Base-by-base conservation (phyloP, 2,329 filamentous ascomycete genomes). In the Xylariaceae sp. region DNA sequence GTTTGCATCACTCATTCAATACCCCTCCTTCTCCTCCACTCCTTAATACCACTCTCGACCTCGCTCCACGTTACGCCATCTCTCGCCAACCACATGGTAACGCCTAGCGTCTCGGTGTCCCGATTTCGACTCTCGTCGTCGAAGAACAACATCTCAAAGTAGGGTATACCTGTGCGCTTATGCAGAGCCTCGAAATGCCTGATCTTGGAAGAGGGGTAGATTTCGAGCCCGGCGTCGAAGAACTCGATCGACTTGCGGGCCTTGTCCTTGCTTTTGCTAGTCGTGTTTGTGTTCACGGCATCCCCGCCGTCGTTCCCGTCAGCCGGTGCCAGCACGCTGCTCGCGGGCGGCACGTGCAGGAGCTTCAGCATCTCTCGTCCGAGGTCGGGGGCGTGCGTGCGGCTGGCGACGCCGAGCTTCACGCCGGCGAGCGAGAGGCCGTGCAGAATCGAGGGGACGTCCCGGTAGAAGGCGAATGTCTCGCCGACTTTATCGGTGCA, bases 101-200 rank as follows among this genome's bases (percentile, higher is more conserved):
- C 89, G 0, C 93, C 93, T 46, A 97, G 69, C 23, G 71, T 77
- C 76, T 88, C 86, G 1, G 96, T 94, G 70, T 97, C 92, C 56
- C 85, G 81, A 70, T 98, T 98, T 59, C 94, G 78, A 49, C 82
- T 81, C 82, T 98, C 94, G 67, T 98, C 94, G 67, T 98, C 94
- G 65, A 98, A 98, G 74, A 98, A 98, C 29, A 98, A 73, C 88
- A 98, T 96, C 44, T 97, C 91, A 62, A 89, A 83, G 69, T 86
- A 96, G 5, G 79, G 76, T 2, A 97, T 74, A 1, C 86, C 87
- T 12, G 89, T 92, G 53, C 85, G 81, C 71, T 87, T 84, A 8
- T 89, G 84, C 65, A 98, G 79, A 4, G 83, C 79, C 68, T 87
- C 82, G 67, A 98, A 96, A 75, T 98, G 94, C 61, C 85, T 84